Evolutionary conservation across 805 yeast genomes (phyloP), one percentile per base, ranked within the genome.

Genomic region (Candida arabinofermentans): DNA sequence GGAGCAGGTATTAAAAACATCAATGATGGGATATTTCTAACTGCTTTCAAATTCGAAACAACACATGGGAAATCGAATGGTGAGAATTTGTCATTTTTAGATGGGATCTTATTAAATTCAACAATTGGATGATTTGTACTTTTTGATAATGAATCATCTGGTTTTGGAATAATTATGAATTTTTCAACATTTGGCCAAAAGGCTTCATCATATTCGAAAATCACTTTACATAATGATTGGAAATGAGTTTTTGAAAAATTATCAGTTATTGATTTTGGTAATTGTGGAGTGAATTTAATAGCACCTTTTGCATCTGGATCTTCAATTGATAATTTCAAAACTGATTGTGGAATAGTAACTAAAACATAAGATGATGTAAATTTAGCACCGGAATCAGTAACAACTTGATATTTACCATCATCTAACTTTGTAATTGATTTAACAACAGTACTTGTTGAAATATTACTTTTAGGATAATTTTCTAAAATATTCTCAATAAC

Each of bases 281-380:
- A 58, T 6, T 52, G 42, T 1, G 77, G 76, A 1, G 27, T 36
- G 39, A 60, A 62, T 9, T 44, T 41, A 34, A 62, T 60, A 2
- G 64, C 58, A 24, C 61, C 65, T 34, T 36, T 44, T 16, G 55
- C 54, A 3, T 31, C 26, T 9, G 54, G 51, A 10, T 57, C 53
- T 4, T 51, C 44, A 1, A 48, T 43, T 1, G 62, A 58, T 31
- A 71, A 54, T 31, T 66, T 64, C 36, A 76, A 59, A 5, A 75
- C 62, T 26, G 76, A 69, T 40, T 66, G 70, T 2, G 81, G 81
- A 7, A 75, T 70, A 2, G 79, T 69, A 5, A 74, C 74, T n/a
- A 76, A 56, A 27, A 70, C 50, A 53, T 67, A 71, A 34, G 69
- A 64, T 5, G 57, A 42, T 1, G 36, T 46, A 41, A 38, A 57